These are phyloP conservation scores for Botrytis fabae DNA, from an alignment of 2,329 filamentous ascomycete genomes.

Conservation along the genomic window DNA sequence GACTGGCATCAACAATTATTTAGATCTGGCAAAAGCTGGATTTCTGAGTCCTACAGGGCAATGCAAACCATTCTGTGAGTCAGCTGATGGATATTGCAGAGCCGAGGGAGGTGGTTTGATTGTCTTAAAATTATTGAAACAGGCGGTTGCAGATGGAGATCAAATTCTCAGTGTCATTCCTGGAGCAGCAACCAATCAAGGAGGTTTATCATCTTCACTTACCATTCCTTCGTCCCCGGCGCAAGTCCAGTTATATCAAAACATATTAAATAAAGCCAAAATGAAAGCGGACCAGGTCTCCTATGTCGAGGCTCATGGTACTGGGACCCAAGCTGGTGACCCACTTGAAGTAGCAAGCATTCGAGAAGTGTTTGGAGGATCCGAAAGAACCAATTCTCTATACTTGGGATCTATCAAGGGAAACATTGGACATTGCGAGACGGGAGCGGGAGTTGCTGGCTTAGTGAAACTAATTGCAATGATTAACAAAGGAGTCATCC, in stretches of 20 bases:
- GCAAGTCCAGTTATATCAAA: constrained; percentile 39
- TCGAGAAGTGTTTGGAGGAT: constrained; percentile 18
- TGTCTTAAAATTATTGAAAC: constrained; percentile 46
- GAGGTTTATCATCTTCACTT: constrained; percentile 59
- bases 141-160: constrained; percentile 46
- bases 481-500: constrained; percentile 45
- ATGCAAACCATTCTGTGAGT: constrained; percentile 45
- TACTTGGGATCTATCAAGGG: constrained; percentile 41
- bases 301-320: constrained; percentile 31
- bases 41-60: constrained; percentile 21
- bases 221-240: constrained; percentile 52
- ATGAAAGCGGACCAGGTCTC: neutral
- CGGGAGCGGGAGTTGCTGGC: constrained; percentile 41
- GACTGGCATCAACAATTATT: constrained; percentile 10
- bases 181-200: constrained; percentile 54
- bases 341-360: constrained; percentile 29
- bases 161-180: constrained; percentile 56
- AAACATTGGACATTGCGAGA: constrained; percentile 42
- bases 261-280: neutral
- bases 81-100: constrained; percentile 56
- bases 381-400: neutral
- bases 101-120: constrained; percentile 51
- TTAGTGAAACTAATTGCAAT: constrained; percentile 45
- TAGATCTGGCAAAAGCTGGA: constrained; percentile 11
- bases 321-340: constrained; percentile 31